Percentiles rank a stretch among this genome's conserved stretches.
phyloP scores from a whole-genome alignment of 805 yeast genomes.

The Nakazawaea ishiwadae region DNA sequence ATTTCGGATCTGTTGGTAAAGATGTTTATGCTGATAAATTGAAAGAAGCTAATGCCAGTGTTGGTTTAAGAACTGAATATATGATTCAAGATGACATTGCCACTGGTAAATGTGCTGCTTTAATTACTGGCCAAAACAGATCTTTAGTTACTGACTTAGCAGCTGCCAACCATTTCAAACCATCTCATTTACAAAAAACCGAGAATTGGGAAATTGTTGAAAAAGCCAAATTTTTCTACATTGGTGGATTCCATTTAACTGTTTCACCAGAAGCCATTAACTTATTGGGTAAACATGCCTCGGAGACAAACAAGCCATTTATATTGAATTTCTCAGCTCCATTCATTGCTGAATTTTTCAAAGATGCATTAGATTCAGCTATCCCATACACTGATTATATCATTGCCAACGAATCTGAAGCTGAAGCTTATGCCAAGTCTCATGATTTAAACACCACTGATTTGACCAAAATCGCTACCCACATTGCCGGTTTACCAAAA shows the following conservation, averaged over 20 bases:
- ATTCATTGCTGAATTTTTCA: slow-evolving; percentile 92
- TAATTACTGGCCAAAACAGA: slow-evolving; percentile 83
- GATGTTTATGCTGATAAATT: slow-evolving; percentile 83
- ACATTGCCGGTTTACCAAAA: slow-evolving; percentile 76
- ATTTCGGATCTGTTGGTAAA: slow-evolving; percentile 95
- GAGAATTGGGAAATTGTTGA: slow-evolving; percentile 88
- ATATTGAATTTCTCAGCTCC: slow-evolving; percentile 93
- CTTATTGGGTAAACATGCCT: slow-evolving; percentile 89
- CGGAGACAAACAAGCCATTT: slow-evolving; percentile 71
- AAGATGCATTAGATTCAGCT: slow-evolving; percentile 76
- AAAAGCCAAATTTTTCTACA: slow-evolving; percentile 76
- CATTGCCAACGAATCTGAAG: slow-evolving; percentile 96
- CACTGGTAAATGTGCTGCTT: slow-evolving; percentile 98
- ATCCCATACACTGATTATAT: slow-evolving; percentile 87
- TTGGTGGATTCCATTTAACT: slow-evolving; percentile 99
- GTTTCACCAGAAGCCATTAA: slow-evolving; percentile 94
- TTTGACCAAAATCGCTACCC: slow-evolving; percentile 73
- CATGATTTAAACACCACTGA: slow-evolving; percentile 62
- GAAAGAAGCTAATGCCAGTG: slow-evolving; percentile 74
- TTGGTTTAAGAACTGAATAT: slow-evolving; percentile 86
- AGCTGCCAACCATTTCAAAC: slow-evolving; percentile 96
- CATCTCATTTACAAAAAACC: slow-evolving; percentile 79
- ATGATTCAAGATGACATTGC: slow-evolving; percentile 71
- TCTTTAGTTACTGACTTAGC: slow-evolving; percentile 94
- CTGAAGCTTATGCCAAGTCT: slow-evolving; percentile 87